These are phyloP conservation scores for Fragaria nilgerrensis DNA, from an alignment of 306 rosid species.

Conservation along the genomic window DNA sequence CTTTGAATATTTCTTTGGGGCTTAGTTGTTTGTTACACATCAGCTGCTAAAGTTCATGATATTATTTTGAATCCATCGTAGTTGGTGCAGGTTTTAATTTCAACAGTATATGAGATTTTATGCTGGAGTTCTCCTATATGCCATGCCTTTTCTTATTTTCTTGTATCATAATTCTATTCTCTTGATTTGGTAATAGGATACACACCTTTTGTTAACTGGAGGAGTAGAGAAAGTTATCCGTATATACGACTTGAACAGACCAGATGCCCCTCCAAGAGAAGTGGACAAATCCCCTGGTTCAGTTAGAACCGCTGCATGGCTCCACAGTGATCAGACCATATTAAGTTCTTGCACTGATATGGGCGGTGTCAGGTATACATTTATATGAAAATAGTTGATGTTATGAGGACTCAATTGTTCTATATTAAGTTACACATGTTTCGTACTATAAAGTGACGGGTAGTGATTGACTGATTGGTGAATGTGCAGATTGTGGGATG, in stretches of 20 bases:
- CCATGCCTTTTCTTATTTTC: neutral
- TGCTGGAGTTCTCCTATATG: neutral
- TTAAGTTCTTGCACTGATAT: slow-evolving; percentile 94
- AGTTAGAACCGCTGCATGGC: slow-evolving; percentile 91
- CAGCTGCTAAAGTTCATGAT: neutral
- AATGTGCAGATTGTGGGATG: slow-evolving; percentile 82
- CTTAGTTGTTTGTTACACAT: neutral
- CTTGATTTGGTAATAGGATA: slow-evolving; percentile 53
- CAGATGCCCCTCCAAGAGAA: slow-evolving; percentile 93
- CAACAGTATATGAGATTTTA: neutral
- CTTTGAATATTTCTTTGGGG: neutral
- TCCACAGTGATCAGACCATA: slow-evolving; percentile 94
- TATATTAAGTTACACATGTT: neutral
- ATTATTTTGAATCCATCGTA: neutral
- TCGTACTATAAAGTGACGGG: slow-evolving; percentile 10
- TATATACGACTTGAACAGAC: slow-evolving; percentile 85
- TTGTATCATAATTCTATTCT: slow-evolving; percentile 18
- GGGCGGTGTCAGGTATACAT: slow-evolving; percentile 87
- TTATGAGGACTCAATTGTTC: neutral
- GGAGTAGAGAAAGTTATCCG: slow-evolving; percentile 93
- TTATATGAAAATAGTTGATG: neutral
- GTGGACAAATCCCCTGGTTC: slow-evolving; percentile 97
- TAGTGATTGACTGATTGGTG: slow-evolving; percentile 23
- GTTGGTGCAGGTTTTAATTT: neutral
- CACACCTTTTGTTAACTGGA: slow-evolving; percentile 87